phyloP scores from a whole-genome alignment of 1,284 basidiomycete species.

The Malassezia psittaci region DNA sequence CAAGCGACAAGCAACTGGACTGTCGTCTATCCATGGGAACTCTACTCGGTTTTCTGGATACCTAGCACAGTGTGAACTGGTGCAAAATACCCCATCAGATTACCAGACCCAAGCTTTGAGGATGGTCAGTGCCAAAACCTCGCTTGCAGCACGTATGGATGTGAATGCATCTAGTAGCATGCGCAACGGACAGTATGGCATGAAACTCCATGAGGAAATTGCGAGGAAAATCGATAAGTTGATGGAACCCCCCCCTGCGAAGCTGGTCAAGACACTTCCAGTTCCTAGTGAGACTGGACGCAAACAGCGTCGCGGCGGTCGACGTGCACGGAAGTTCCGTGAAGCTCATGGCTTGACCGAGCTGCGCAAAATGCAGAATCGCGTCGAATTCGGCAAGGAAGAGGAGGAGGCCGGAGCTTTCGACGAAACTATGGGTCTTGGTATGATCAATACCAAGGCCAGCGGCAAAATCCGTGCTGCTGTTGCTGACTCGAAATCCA shows the following conservation, averaged over 20 bases:
- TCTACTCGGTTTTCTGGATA: constrained; percentile 77
- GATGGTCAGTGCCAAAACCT: constrained; percentile 82
- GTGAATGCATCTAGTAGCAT: constrained; percentile 57
- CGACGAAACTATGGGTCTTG: constrained; percentile 89
- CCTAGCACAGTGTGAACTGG: constrained; percentile 81
- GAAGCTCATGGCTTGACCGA: constrained; percentile 95
- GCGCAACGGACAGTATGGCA: constrained; percentile 69
- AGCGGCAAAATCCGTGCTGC: constrained; percentile 80
- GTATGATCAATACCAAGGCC: constrained; percentile 73
- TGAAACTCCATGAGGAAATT: constrained; percentile 68
- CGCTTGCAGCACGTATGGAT: constrained; percentile 85
- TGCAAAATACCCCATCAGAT: constrained; percentile 75
- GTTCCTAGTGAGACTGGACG: constrained; percentile 90
- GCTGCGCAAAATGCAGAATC: constrained; percentile 88
- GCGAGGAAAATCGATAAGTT: constrained; percentile 83
- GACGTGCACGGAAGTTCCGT: constrained; percentile 87
- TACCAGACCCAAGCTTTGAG: constrained; percentile 84
- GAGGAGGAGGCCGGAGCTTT: constrained; percentile 93
- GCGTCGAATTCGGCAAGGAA: constrained; percentile 87
- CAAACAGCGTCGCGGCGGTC: constrained; percentile 70
- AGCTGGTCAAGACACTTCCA: constrained; percentile 88
- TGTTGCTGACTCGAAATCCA: constrained; percentile 71
- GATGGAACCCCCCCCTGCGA: constrained; percentile 83
- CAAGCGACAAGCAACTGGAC: constrained; percentile 75
- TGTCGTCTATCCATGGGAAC: constrained; percentile 57